Evolutionary conservation across 1,284 basidiomycete species (phyloP), one percentile per base, ranked within the genome.

Genomic region (Austropuccinia psidii): DNA sequence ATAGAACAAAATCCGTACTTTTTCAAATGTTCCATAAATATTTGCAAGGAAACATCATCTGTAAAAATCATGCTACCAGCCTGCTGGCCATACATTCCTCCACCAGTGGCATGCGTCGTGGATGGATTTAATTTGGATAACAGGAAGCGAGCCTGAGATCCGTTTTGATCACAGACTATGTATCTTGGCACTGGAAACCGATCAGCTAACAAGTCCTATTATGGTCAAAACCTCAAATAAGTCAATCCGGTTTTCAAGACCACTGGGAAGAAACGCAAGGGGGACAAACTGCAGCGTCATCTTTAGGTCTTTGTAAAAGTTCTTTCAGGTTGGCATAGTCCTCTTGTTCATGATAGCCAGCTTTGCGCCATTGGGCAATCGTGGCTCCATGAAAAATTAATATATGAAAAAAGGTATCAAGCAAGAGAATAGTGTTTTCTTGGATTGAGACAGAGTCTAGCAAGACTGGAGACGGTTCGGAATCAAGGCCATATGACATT

Each of bases 361-460:
- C 92, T 83, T 98, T 98, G 73, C 95, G 87, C 96, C 96, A 99
- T 81, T 94, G 90, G 0, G 95, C 93, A 68, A 98, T 87, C 19
- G 93, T 93, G 82, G 95, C 93, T 35, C 96, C 96, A 81, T 98
- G 94, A 90, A 97, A 98, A 82, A 98, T 98, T 79, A 98, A 89
- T 78, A 98, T 97, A 81, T 99, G 96, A 91, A 99, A 98, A 87
- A 97, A 99, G 3, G 96, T 98, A 80, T 99, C 96, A 76, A 99
- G 88, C n/a, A 99, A 86, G 43, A 99, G 87, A 77, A 98, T 90
- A 77, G 94, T 92, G 79, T 99, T 95, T 58, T 91, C 90, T 81
- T 95, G 93, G 83, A 98, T 98, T 61, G 94, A 98, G 41, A 98
- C 89, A 74, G 91, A 95, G 84, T 99, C 96, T 60, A 99, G 87